phyloP scores from a whole-genome alignment of 2,329 filamentous ascomycete species.

The Ilyonectria mors-panacis region DNA sequence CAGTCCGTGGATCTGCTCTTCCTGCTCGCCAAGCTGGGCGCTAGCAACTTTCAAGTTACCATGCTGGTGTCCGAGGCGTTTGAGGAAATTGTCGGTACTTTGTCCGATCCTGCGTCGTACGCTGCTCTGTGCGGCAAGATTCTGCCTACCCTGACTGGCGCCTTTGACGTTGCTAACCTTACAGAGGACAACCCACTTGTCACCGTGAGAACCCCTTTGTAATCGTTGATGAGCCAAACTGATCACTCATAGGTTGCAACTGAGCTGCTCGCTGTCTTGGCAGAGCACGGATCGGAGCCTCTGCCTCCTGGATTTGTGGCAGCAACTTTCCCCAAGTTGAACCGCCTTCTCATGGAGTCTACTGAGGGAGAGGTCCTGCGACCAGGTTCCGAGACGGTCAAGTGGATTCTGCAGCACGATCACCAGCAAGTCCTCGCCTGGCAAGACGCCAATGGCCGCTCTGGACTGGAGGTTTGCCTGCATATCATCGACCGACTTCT shows the following conservation, averaged over 20 bases:
- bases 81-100: conserved; percentile 83
- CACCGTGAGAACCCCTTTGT: conserved; percentile 65
- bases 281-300: conserved; percentile 86
- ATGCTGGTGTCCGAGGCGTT: conserved; percentile 92
- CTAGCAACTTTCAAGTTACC: conserved; percentile 91
- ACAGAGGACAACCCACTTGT: conserved; percentile 89
- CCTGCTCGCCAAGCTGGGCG: conserved; percentile 88
- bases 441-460: conserved; percentile 84
- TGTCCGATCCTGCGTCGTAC: conserved; percentile 80
- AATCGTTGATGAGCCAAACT: conserved; percentile 30
- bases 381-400: conserved; percentile 87
- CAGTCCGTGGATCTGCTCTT: conserved; percentile 89
- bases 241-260: conserved; percentile 74
- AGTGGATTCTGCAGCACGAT: conserved; percentile 91
- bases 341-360: conserved; percentile 84
- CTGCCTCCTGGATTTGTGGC: conserved; percentile 89
- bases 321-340: conserved; percentile 89
- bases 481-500: conserved; percentile 94
- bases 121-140: conserved; percentile 87
- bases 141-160: conserved; percentile 87
- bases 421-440: conserved; percentile 91
- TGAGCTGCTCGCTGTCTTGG: conserved; percentile 85
- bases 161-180: conserved; percentile 89
- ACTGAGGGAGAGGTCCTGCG: conserved; percentile 91
- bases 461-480: conserved; percentile 89